Evolutionary conservation across 495 filamentous ascomycete genomes (phyloP), one percentile per base, ranked within the genome.

Genomic region (Penicillium ucsense): DNA sequence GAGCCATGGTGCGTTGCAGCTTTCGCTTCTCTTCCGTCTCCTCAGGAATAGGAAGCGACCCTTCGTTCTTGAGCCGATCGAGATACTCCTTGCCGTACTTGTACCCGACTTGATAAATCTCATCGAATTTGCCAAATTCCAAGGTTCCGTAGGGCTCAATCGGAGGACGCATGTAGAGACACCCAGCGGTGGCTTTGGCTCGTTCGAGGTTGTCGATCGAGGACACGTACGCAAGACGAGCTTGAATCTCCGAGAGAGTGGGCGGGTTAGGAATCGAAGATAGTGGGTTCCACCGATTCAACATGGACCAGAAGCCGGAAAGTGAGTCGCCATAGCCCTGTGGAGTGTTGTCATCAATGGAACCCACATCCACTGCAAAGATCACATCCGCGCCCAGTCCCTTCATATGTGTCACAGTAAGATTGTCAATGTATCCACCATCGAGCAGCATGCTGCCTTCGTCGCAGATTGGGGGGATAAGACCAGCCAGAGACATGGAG

Each of bases 231-330:
- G 92, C 94, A 3, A 99, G 75, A 5, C 91, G 78, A 4, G 86
- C 88, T 70, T 98, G 94, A 51, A 98, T 97, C 63, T 98, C 92
- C 3, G 89, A 88, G 3, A 98, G 72, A 4, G 92, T 97, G 0
- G 94, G 94, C 3, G 92, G 92, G 50, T 97, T 98, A 2, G 91
- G 84, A 45, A 78, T 77, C 3, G 76, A 73, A 0, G 86, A 91
- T 61, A 98, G 89, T 0, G 92, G 90, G 58, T 98, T 98, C 94
- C 94, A 98, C 47, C 92, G 79, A 57, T 98, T 98, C 51, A 90
- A 54, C 38, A 89, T 81, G 0, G 89, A 85, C 92, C 92, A 98
- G 61, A 94, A 79, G 7, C 92, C 92, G n/a, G 89, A 95, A 3
- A 98, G 75, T 0, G 86, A 86, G 66, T 98, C 92, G 32, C 92